Conservation (phyloP, 768 basidiomycete genomes). For the Naganishia kalamii region DNA sequence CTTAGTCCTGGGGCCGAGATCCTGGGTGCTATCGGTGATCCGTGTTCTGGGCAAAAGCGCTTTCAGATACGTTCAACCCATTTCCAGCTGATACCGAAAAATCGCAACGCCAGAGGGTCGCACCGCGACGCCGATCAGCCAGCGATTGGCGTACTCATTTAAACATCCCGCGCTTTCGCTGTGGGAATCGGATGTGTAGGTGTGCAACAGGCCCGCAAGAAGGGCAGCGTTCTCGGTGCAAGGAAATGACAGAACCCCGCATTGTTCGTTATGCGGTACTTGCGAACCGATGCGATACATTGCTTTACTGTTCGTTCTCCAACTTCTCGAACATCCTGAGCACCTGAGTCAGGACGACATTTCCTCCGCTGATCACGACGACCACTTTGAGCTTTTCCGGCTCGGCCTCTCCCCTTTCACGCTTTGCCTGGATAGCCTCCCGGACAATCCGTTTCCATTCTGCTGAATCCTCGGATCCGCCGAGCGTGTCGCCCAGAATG, state of each 20-base stretch:
- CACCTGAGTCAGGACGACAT: background rate
- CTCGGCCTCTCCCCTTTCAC: background rate
- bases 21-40: too few relatives aligned
- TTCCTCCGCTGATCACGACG: slow-evolving; percentile 6
- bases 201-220: slow-evolving; percentile 54
- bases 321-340: slow-evolving; percentile 7
- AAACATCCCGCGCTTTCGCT: too few relatives aligned
- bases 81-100: too few relatives aligned
- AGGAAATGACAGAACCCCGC: slow-evolving; percentile 41
- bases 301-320: background rate
- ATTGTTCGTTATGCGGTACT: background rate
- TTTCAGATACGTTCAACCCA: too few relatives aligned
- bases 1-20: too few relatives aligned
- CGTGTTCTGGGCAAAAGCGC: too few relatives aligned
- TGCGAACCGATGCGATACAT: background rate
- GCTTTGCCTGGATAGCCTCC: background rate
- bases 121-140: too few relatives aligned
- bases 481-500: slow-evolving; percentile 4
- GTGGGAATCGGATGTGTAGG: too few relatives aligned
- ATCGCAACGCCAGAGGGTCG: too few relatives aligned
- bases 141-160: too few relatives aligned
- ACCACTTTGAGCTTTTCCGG: background rate
- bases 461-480: background rate
- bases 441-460: background rate
- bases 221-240: slow-evolving; percentile 61